phyloP scores from a whole-genome alignment of 2,329 filamentous ascomycete genomes.

The Ascochyta viciae-villosae region DNA sequence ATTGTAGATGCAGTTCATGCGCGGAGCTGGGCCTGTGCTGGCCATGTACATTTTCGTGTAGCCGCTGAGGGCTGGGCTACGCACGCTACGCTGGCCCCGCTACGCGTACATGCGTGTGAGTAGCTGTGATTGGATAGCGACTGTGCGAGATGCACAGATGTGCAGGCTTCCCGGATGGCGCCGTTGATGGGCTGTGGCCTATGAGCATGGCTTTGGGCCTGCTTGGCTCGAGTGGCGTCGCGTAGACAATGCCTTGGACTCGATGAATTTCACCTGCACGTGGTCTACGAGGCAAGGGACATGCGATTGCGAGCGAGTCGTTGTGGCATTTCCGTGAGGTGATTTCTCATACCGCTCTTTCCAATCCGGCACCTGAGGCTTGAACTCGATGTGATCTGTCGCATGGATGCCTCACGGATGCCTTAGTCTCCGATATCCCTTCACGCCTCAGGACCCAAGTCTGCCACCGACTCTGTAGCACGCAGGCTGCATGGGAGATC shows the following conservation, averaged over 20 bases:
- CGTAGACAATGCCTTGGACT: slow-evolving; percentile 16
- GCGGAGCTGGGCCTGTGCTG: slow-evolving; percentile 26
- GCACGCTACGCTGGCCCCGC: slow-evolving; percentile 5
- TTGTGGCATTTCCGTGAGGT: slow-evolving; percentile 2
- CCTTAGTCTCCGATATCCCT: slow-evolving; percentile 41
- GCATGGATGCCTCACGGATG: slow-evolving; percentile 39
- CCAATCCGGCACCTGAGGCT: slow-evolving; percentile 7
- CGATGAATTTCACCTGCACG: slow-evolving; percentile 26
- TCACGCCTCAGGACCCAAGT: slow-evolving; percentile 32
- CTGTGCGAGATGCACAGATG: slow-evolving; percentile 33
- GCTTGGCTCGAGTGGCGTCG: slow-evolving; percentile 23
- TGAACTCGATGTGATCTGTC: slow-evolving; percentile 13
- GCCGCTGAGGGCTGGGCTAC: slow-evolving; percentile 30
- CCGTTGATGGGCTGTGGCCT: slow-evolving; percentile 21
- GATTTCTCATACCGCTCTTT: slow-evolving; percentile 21
- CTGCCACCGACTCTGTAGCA: slow-evolving; percentile 16
- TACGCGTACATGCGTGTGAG: slow-evolving; percentile 5
- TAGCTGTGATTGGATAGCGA: slow-evolving; percentile 25
- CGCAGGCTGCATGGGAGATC: slow-evolving; percentile 18
- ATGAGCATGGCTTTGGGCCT: slow-evolving; percentile 21
- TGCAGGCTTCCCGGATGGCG: slow-evolving; percentile 27
- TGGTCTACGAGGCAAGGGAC: slow-evolving; percentile 20
- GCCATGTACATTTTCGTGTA: slow-evolving; percentile 24
- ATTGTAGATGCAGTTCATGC: slow-evolving; percentile 47
- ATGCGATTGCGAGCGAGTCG: slow-evolving; percentile 11